Percentiles rank a stretch among this genome's conserved stretches.
Conservation (phyloP, 208 protist genomes). For the Naegleria gruberi region DNA sequence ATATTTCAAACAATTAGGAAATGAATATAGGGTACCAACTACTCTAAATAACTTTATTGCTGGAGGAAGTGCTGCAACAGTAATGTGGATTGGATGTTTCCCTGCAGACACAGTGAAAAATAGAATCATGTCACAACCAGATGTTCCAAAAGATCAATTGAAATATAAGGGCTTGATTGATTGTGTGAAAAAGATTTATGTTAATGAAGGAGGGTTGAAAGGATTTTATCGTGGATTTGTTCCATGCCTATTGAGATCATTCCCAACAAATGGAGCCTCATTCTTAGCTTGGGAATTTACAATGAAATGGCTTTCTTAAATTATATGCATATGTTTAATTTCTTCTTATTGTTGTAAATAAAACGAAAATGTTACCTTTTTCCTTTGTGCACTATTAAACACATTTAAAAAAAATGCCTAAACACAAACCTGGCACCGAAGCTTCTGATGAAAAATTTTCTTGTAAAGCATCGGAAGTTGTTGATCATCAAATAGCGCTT, state of each 20-base stretch:
- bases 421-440: too few relatives aligned
- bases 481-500: too few relatives aligned
- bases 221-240: conserved; percentile 17
- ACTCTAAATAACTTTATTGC: neutral
- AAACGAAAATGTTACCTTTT: too few relatives aligned
- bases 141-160: neutral
- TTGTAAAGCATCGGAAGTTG: too few relatives aligned
- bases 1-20: neutral
- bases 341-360: too few relatives aligned
- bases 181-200: neutral
- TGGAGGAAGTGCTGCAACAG: neutral
- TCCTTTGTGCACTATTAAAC: too few relatives aligned
- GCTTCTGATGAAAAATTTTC: too few relatives aligned
- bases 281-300: neutral
- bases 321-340: too few relatives aligned
- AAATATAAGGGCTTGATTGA: neutral
- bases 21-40: neutral
- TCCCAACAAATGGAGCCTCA: neutral
- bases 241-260: neutral
- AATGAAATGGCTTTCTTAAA: neutral
- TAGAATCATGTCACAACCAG: neutral
- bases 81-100: neutral
- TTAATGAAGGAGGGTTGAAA: neutral
- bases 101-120: neutral
- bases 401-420: too few relatives aligned